A percentile compares a stretch with the other conserved stretches of the same genome.
Conservation (phyloP, 2,329 filamentous ascomycete genomes). For the Colletotrichum coccodes region DNA sequence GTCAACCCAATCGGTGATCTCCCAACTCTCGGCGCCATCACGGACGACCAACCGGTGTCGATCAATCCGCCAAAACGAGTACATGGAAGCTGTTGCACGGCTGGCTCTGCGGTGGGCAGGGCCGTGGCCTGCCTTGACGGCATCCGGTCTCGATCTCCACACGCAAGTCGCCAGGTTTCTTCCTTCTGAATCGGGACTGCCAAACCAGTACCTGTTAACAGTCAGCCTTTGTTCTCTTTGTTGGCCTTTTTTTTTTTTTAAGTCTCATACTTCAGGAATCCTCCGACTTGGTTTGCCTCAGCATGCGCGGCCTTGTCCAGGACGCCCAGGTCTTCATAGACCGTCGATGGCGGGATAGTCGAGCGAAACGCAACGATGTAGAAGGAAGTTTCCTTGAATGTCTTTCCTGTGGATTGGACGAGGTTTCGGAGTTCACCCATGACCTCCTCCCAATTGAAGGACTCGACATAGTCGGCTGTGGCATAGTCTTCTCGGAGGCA, state of each 20-base stretch:
- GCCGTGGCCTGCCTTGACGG: slow-evolving; percentile 67
- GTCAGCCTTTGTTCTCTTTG: slow-evolving; percentile 19
- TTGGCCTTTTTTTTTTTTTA: slow-evolving; percentile 42
- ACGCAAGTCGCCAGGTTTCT: slow-evolving; percentile 86
- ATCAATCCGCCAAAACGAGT: slow-evolving; percentile 76
- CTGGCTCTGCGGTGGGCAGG: slow-evolving; percentile 73
- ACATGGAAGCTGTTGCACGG: slow-evolving; percentile 71
- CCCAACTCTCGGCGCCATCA: slow-evolving; percentile 73
- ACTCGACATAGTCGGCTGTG: slow-evolving; percentile 75
- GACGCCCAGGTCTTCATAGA: slow-evolving; percentile 73
- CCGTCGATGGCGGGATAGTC: slow-evolving; percentile 68
- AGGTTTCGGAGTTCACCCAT: slow-evolving; percentile 68
- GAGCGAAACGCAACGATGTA: slow-evolving; percentile 90
- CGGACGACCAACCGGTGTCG: slow-evolving; percentile 75
- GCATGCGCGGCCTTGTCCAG: slow-evolving; percentile 83
- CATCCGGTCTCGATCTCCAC: slow-evolving; percentile 70
- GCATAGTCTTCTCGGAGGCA: slow-evolving; percentile 78
- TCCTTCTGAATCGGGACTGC: slow-evolving; percentile 73
- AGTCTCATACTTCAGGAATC: slow-evolving; percentile 73
- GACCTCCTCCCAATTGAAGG: slow-evolving; percentile 81
- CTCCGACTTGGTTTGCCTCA: slow-evolving; percentile 82
- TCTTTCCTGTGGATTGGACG: slow-evolving; percentile 52
- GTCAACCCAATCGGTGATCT: slow-evolving; percentile 67
- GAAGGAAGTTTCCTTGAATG: slow-evolving; percentile 74
- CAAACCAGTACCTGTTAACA: slow-evolving; percentile 83